Evolutionary conservation across 345 rosid genomes (phyloP).

Genomic region (Nephelium lappaceum): DNA sequence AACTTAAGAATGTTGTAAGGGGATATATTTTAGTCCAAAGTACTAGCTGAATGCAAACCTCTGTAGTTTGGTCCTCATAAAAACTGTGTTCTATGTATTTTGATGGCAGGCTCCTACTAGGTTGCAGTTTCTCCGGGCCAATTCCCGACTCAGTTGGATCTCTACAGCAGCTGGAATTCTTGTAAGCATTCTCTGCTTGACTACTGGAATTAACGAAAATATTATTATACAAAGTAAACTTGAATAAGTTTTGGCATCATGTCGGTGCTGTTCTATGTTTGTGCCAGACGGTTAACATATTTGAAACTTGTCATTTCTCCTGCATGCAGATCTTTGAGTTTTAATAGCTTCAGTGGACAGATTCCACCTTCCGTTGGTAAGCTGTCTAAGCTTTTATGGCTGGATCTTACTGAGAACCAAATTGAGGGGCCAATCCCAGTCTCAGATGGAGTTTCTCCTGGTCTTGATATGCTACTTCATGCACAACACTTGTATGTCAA

Average conservation of each 20-base stretch:
- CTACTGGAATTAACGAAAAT: conserved; percentile 1
- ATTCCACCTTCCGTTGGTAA: conserved; percentile 80
- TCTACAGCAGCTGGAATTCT: conserved; percentile 41
- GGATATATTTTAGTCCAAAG: not conserved
- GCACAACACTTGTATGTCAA: conserved; percentile 80
- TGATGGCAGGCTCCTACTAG: conserved; percentile 62
- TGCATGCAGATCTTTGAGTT: conserved; percentile 70
- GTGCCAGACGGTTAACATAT: not conserved
- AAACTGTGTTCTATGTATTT: not conserved
- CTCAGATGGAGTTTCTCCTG: conserved; percentile 65
- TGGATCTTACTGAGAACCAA: conserved; percentile 83
- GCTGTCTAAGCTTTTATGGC: conserved; percentile 66
- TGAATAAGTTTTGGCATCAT: not conserved
- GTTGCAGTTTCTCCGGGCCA: conserved; percentile 70
- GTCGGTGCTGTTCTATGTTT: not conserved
- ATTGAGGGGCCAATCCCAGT: conserved; percentile 77
- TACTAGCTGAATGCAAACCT: conserved; percentile 10
- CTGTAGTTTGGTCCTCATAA: conserved; percentile 6
- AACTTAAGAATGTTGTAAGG: conserved; percentile 73
- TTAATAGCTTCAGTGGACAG: conserved; percentile 64
- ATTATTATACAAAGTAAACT: not conserved
- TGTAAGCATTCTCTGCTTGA: conserved; percentile 51
- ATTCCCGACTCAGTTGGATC: conserved; percentile 76
- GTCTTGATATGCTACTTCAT: conserved; percentile 70
- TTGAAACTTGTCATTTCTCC: conserved; percentile 14